These are phyloP conservation scores for Schizopora paradoxa DNA, from an alignment of 1,284 basidiomycete species.

Conservation along the genomic window DNA sequence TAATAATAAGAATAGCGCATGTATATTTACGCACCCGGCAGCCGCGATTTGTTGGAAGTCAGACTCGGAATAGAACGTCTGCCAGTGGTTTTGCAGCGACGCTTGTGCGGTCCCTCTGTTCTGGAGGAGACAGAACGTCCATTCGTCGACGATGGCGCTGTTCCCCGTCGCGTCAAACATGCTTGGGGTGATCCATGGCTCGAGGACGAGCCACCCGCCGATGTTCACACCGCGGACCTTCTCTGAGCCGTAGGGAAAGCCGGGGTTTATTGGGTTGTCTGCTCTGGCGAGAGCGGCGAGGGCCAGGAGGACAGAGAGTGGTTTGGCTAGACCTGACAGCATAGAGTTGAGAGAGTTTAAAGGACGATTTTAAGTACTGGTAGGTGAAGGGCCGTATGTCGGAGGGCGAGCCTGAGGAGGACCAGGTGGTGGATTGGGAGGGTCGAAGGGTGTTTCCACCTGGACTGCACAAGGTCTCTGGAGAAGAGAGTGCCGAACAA, in stretches of 20 bases:
- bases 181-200: constrained; percentile 85
- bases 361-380: too few species aligned
- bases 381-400: too few species aligned
- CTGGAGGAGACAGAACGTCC: constrained; percentile 73
- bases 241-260: constrained; percentile 48
- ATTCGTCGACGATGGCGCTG: constrained; percentile 73
- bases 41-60: constrained; percentile 72
- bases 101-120: constrained; percentile 40
- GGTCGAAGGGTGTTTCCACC: too few species aligned
- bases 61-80: constrained; percentile 74
- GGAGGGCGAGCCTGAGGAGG: too few species aligned
- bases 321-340: too few species aligned
- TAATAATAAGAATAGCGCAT: constrained; percentile 22
- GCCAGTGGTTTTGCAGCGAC: constrained; percentile 65
- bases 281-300: constrained; percentile 18
- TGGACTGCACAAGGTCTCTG: too few species aligned
- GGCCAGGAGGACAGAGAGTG: constrained; percentile 5
- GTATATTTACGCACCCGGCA: constrained; percentile 50
- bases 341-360: too few species aligned
- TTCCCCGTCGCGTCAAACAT: constrained; percentile 81
- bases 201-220: constrained; percentile 77
- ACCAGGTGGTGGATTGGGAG: too few species aligned
- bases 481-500: too few species aligned
- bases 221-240: constrained; percentile 72
- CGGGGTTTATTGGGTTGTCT: constrained; percentile 31